Base-by-base conservation (phyloP, 129 eudicot species). In the Oenanthe sinensis region DNA sequence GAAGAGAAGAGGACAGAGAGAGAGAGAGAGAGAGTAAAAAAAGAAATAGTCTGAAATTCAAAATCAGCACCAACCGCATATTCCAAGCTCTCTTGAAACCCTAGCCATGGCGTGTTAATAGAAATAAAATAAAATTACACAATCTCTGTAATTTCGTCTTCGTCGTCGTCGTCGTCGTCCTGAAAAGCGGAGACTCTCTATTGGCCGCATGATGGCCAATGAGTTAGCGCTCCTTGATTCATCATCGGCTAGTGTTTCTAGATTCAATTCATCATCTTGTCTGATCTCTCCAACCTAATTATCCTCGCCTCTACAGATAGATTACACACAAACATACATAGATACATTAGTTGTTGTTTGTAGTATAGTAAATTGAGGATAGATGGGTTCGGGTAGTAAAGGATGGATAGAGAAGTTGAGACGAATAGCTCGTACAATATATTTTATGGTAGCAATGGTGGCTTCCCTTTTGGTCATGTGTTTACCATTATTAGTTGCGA, bases 391-490 rank as follows among this genome's bases (percentile, higher is more conserved):
- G 77, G 84, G 82, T 84, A 86, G 86, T 74, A 85, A 83, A 78
- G 83, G 82, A 80, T 52, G 83, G 77, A 9, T 85, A 63, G 99
- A 92, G 82, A 95, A 89, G 81, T 22, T 89, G 70, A 63, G 89
- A 92, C 84, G 99, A 76, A 72, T 83, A 5, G 72, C 87, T 46
- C 80, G 95, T 87, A 90, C 94, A 74, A 54, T 90, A 0, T 95
- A 86, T 79, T 92, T 95, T 80, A 78, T 95, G 94, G 92, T 90
- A 81, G 97, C 90, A 9, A 88, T 95, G 97, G 75, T 92, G 83
- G 82, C 91, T 67, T 95, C 99, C 30, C 82, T 95, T 26, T 42
- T 95, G 85, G 88, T 89, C 62, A 77, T 87, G 71, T 88, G 87
- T 44, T 79, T 90, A 63, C 97, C 99, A 19, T 79, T 92, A 74